Percentiles rank a stretch among this genome's conserved stretches.
Evolutionary conservation across 805 yeast species (phyloP).

Genomic region (Starmera quercuum): DNA sequence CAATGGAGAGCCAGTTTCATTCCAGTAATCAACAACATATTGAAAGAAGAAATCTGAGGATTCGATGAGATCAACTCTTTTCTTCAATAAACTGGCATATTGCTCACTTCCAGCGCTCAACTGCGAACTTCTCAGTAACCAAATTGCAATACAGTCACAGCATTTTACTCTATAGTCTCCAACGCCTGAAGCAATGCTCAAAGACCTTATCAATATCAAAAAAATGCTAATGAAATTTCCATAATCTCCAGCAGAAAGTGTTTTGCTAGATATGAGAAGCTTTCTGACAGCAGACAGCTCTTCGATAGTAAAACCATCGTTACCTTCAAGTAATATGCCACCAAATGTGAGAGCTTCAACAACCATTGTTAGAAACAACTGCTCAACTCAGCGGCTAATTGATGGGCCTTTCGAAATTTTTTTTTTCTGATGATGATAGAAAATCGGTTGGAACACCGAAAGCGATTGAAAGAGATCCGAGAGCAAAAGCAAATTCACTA

Average conservation of each 20-base stretch:
- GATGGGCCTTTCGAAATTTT: too few relatives aligned
- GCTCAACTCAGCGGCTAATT: too few relatives aligned
- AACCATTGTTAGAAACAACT: too few relatives aligned
- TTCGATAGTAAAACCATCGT: not conserved
- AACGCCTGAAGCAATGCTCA: constrained; percentile 25
- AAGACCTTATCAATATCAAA: constrained; percentile 23
- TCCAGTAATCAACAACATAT: constrained; percentile 62
- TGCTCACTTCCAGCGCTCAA: constrained; percentile 11
- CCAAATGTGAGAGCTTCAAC: too few relatives aligned
- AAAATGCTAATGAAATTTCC: constrained; percentile 13
- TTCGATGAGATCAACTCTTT: constrained; percentile 9
- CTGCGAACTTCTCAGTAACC: constrained; percentile 53
- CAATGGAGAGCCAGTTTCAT: constrained; percentile 61
- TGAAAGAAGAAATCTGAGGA: constrained; percentile 29
- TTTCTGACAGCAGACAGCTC: constrained; percentile 2
- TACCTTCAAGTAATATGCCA: too few relatives aligned
- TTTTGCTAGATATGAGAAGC: constrained; percentile 12
- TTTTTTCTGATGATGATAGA: too few relatives aligned
- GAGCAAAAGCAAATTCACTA: too few relatives aligned
- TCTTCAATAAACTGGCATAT: constrained; percentile 4
- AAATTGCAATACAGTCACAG: constrained; percentile 57
- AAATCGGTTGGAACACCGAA: too few relatives aligned
- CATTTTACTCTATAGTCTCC: constrained; percentile 33
- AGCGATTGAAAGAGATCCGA: too few relatives aligned
- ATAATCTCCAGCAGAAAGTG: constrained; percentile 7